Percentiles rank a stretch among this genome's conserved stretches.
These are phyloP conservation scores for Lasiosphaeria miniovina DNA, from an alignment of 495 filamentous ascomycete genomes.

Conservation along the genomic window DNA sequence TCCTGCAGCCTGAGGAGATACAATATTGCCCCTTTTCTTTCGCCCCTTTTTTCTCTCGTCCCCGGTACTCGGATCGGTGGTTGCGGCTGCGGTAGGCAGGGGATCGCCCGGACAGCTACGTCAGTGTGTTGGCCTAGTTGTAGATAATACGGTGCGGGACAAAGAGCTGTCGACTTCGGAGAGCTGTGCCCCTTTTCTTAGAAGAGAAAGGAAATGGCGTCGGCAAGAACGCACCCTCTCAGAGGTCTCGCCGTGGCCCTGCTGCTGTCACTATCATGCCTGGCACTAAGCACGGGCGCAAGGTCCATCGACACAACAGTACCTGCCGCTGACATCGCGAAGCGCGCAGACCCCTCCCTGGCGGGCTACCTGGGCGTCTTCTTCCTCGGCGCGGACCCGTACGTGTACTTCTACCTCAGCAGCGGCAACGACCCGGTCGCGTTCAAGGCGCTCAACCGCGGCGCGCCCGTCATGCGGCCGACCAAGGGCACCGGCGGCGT, in stretches of 20 bases:
- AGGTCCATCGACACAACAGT: background rate
- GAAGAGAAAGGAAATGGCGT: background rate
- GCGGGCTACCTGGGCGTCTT: conserved; percentile 51
- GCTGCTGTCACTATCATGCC: background rate
- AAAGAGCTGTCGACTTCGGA: background rate
- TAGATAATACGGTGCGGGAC: background rate
- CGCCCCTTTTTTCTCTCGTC: background rate
- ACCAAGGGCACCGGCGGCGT: conserved; percentile 51
- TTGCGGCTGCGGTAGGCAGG: background rate
- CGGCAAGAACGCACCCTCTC: background rate
- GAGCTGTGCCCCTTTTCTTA: background rate
- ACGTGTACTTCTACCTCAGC: conserved; percentile 53
- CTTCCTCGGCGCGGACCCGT: conserved; percentile 52
- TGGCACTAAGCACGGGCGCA: conserved; percentile 4
- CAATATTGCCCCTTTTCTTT: background rate
- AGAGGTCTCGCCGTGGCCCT: background rate
- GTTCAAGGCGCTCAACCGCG: conserved; percentile 46
- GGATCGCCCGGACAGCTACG: background rate
- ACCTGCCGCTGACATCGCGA: conserved; percentile 11
- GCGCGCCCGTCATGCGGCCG: conserved; percentile 45
- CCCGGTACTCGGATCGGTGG: conserved; percentile 2
- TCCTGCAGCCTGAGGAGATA: conserved; percentile 1
- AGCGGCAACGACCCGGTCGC: conserved; percentile 48
- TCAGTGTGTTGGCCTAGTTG: background rate
- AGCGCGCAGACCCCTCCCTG: conserved; percentile 39